These are phyloP conservation scores for Mycena galopus DNA, from an alignment of 768 basidiomycete genomes.

Conservation along the genomic window DNA sequence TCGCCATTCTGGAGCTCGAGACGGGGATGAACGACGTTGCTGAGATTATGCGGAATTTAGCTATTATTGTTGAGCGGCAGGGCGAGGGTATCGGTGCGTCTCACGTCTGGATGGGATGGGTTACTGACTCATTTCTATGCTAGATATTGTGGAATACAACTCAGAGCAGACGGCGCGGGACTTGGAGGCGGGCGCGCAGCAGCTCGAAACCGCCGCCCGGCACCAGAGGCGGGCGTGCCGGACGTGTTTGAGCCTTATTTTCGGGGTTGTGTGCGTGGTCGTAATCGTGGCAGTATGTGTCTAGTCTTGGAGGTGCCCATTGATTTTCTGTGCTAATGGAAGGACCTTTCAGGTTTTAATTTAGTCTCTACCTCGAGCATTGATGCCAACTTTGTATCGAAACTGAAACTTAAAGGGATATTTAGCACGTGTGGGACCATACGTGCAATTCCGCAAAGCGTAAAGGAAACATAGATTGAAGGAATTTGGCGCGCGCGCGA, in stretches of 20 bases:
- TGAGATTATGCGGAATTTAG: background rate
- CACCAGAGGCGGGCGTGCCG: background rate
- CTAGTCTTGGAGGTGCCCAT: background rate
- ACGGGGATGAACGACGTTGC: background rate
- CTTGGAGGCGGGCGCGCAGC: background rate
- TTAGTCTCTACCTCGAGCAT: too few relatives aligned
- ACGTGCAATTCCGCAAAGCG: too few relatives aligned
- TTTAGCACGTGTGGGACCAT: too few relatives aligned
- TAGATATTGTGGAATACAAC: background rate
- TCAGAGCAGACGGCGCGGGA: background rate
- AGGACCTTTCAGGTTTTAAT: background rate
- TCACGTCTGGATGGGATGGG: background rate
- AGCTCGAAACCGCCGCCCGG: background rate
- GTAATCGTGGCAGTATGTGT: background rate
- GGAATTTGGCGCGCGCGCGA: too few relatives aligned
- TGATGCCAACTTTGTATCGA: too few relatives aligned
- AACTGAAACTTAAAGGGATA: too few relatives aligned
- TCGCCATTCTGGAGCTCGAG: background rate
- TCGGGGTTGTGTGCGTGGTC: constrained; percentile 4
- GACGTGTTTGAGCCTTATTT: background rate
- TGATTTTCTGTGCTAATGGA: background rate
- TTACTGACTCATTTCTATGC: background rate
- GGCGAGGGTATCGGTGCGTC: constrained; percentile 4
- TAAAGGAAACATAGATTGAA: too few relatives aligned
- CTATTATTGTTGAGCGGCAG: background rate